These are phyloP conservation scores for Saccharomyces mikatae DNA, from an alignment of 805 yeast genomes.

Conservation along the genomic window DNA sequence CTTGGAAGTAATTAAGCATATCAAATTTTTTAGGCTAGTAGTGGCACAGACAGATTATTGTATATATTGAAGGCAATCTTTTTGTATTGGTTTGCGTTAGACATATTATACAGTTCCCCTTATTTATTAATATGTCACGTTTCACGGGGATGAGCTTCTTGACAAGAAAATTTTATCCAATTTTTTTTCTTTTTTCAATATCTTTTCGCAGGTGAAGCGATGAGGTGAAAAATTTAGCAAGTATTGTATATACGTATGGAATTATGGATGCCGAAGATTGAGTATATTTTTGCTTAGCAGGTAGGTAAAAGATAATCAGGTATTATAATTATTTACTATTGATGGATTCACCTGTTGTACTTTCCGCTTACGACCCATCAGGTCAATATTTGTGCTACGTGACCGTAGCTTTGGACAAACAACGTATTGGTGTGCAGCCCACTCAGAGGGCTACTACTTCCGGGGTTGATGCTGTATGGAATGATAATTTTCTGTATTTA, in stretches of 20 bases:
- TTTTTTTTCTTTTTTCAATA: not conserved
- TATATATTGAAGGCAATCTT: too few relatives aligned
- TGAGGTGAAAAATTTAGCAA: not conserved
- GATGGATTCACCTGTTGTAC: slow-evolving; percentile 16
- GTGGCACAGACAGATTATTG: not conserved
- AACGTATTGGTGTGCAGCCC: slow-evolving; percentile 58
- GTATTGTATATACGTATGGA: not conserved
- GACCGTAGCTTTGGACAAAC: slow-evolving; percentile 60
- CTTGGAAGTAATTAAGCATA: not conserved
- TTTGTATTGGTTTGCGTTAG: not conserved
- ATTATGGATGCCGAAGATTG: not conserved
- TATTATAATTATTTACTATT: not conserved
- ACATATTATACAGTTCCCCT: not conserved
- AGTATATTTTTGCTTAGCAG: not conserved
- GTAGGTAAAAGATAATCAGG: slow-evolving; percentile 1
- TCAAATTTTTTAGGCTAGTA: not conserved
- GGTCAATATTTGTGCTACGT: slow-evolving; percentile 60
- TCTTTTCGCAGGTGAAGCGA: slow-evolving; percentile 9
- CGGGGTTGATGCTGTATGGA: slow-evolving; percentile 33
- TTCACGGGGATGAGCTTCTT: not conserved
- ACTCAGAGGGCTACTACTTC: slow-evolving; percentile 29
- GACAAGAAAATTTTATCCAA: not conserved
- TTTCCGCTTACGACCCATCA: slow-evolving; percentile 51
- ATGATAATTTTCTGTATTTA: slow-evolving; percentile 26
- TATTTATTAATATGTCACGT: not conserved